Base-by-base conservation (phyloP, 23 red algal genomes). In the Gracilaria caudata region DNA sequence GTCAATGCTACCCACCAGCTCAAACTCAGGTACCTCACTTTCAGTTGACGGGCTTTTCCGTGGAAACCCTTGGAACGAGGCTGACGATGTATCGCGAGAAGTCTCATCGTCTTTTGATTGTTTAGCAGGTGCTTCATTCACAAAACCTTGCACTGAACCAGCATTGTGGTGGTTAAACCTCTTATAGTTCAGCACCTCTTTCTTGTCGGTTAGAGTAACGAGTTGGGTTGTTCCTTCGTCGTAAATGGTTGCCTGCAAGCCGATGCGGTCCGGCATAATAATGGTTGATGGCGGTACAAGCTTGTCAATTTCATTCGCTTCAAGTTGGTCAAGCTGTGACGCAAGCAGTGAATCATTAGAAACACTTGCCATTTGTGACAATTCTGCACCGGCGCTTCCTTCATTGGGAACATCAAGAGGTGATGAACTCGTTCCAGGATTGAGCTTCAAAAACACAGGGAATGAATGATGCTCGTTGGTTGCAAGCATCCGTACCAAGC, bases 391-490 rank as follows among this genome's bases (percentile, higher is more conserved):
- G 33, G 44, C 83, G 7, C 40, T 24, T 28, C 29, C 51, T 12
- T 30, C 30, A 11, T 66, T 8, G 16, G 61, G 61, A 16, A 29
- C 17, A 71, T 61, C 64, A 7, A 24, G 21, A 1, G 56, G 19
- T 17, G 87, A 77, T n/a, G 87, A 20, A 7, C 33, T 45, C 24
- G 20, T 45, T 47, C 21, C 25, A 30, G 19, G 40, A 47, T 17
- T 75, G 30, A 79, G 71, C 46, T 92, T 92, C 60, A 83, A 35
- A 76, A 92, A 92, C 9, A 92, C 89, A 20, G 89, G 89, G 45
- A 92, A 92, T 51, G 89, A 78, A 39, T 92, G 78, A 56, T 92
- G 89, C 32, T 76, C 51, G 32, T 77, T 92, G 5, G 78, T 64
- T 36, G 29, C 58, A 44, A 92, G 80, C 54, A 83, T 82, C 39